These are phyloP conservation scores for Candida ponderosae DNA, from an alignment of 805 yeast genomes.

Conservation along the genomic window DNA sequence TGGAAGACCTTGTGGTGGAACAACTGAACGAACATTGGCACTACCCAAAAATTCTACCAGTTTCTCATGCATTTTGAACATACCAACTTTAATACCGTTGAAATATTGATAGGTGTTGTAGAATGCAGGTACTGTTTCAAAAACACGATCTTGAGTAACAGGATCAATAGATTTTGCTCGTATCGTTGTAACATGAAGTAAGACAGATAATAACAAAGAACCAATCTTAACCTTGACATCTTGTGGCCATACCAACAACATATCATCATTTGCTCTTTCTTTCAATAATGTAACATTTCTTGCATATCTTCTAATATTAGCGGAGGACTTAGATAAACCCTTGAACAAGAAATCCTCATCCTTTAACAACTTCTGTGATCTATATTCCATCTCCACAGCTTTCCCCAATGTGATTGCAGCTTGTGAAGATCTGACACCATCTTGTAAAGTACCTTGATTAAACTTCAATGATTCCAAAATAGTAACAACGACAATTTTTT, in stretches of 20 bases:
- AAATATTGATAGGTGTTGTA: constrained; percentile 80
- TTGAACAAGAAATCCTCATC: constrained; percentile 49
- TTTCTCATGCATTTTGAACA: constrained; percentile 65
- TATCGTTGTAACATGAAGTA: constrained; percentile 78
- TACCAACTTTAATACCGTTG: constrained; percentile 74
- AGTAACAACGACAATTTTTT: constrained; percentile 76
- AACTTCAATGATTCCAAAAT: constrained; percentile 74
- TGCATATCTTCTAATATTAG: constrained; percentile 21
- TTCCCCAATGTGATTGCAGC: constrained; percentile 77
- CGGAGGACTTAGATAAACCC: constrained; percentile 39
- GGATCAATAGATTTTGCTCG: constrained; percentile 80
- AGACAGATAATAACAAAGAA: constrained; percentile 62
- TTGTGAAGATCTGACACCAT: constrained; percentile 79
- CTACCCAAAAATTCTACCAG: constrained; percentile 61
- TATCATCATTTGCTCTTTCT: constrained; percentile 26
- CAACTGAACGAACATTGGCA: constrained; percentile 53
- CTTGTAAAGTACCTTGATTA: constrained; percentile 64
- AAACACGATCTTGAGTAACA: constrained; percentile 54
- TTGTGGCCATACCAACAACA: constrained; percentile 45
- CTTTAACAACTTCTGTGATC: constrained; percentile 55
- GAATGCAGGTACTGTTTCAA: constrained; percentile 82
- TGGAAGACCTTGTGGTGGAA: constrained; percentile 84
- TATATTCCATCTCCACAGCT: constrained; percentile 79
- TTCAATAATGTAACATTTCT: constrained; percentile 23
- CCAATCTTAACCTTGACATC: constrained; percentile 67